Conservation (phyloP, 1,139 yeast species). For the Oligophagozyma castellii region DNA sequence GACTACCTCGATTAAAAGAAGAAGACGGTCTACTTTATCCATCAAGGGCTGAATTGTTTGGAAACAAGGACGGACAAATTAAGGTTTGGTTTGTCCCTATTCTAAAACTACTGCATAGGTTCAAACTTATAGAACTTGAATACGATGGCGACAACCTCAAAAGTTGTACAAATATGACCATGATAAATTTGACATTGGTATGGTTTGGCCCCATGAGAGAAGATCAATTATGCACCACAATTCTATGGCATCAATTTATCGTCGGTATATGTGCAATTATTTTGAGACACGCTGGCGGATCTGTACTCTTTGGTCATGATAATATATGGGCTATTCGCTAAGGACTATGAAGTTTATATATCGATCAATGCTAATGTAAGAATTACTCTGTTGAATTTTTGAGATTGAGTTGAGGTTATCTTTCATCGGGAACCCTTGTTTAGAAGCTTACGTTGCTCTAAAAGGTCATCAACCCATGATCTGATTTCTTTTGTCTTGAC, state of each 20-base stretch:
- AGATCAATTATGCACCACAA: conserved; percentile 48
- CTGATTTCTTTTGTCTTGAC: conserved; percentile 65
- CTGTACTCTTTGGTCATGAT: conserved; percentile 79
- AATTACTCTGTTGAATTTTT: no score
- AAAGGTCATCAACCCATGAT: conserved; percentile 53
- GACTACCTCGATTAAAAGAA: conserved; percentile 66
- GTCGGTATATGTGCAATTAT: conserved; percentile 56
- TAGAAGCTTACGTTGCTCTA: conserved; percentile 44
- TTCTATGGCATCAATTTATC: conserved; percentile 47
- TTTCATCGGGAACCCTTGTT: no score
- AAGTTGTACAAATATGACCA: conserved; percentile 68
- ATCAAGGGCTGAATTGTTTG: conserved; percentile 36
- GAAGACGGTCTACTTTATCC: conserved; percentile 66
- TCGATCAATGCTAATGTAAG: no score
- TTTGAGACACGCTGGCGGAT: conserved; percentile 75
- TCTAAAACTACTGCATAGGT: conserved; percentile 22
- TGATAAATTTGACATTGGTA: conserved; percentile 70
- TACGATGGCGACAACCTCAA: conserved; percentile 16
- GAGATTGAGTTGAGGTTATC: no score
- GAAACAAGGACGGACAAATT: conserved; percentile 27
- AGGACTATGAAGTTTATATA: no score
- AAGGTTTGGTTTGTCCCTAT: conserved; percentile 23
- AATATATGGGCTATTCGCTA: conserved; percentile 34
- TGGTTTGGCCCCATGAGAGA: conserved; percentile 87
- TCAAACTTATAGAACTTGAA: conserved; percentile 35